Percentiles rank a stretch among this genome's conserved stretches.
phyloP scores from a whole-genome alignment of 768 basidiomycete species.

The Macrolepiota dolichaula region DNA sequence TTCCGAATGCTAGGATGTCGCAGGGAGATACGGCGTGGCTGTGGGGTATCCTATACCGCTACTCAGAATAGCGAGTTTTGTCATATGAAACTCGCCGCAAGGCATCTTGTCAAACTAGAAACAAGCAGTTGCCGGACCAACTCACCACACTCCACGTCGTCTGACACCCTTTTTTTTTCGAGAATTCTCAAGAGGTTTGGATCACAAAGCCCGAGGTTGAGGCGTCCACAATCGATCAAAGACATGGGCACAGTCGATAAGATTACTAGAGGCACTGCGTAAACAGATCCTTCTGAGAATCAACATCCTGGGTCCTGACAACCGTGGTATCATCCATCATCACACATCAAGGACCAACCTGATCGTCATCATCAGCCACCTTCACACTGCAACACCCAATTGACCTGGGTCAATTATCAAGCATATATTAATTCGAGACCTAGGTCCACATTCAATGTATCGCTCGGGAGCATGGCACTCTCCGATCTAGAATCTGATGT shows the following conservation, averaged over 20 bases:
- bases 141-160: background rate
- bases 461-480: background rate
- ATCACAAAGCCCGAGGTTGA: background rate
- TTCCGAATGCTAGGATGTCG: background rate
- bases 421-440: background rate
- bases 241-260: background rate
- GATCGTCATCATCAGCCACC: background rate
- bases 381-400: background rate
- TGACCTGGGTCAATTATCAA: background rate
- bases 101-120: background rate
- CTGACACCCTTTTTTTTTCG: background rate
- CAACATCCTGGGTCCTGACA: background rate
- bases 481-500: background rate
- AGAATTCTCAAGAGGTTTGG: background rate
- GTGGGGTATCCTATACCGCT: background rate
- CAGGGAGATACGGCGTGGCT: background rate
- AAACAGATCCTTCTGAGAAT: background rate
- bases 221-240: background rate
- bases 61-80: background rate
- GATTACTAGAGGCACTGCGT: background rate
- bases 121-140: background rate
- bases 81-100: background rate
- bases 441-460: background rate
- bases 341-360: background rate
- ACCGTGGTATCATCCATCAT: background rate